These are phyloP conservation scores for Stellera chamaejasme DNA, from an alignment of 345 rosid genomes.

Conservation along the genomic window DNA sequence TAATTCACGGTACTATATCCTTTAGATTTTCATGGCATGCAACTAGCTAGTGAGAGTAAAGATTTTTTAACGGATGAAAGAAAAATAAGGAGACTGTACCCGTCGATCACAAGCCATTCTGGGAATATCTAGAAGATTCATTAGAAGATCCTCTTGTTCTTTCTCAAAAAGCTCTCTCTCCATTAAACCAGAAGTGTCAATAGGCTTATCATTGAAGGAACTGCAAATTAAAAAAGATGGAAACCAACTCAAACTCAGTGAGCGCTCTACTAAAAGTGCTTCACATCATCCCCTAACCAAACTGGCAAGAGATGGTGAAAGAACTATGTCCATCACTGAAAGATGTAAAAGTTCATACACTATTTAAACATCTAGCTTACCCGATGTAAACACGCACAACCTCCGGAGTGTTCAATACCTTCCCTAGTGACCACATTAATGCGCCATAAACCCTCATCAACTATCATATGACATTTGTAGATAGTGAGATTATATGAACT, in stretches of 20 bases:
- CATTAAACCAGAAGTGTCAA: slow-evolving; percentile 53
- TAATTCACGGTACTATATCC: not conserved
- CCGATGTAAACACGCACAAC: slow-evolving; percentile 89
- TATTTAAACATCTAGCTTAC: slow-evolving; percentile 27
- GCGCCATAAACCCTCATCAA: slow-evolving; percentile 98
- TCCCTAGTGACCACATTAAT: slow-evolving; percentile 97
- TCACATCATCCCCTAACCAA: not conserved
- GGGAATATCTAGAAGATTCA: slow-evolving; percentile 67
- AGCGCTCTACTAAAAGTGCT: not conserved
- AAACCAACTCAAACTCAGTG: not conserved
- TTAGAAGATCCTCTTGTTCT: slow-evolving; percentile 81
- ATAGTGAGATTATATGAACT: too few species aligned
- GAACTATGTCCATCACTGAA: too few species aligned
- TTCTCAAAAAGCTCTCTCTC: slow-evolving; percentile 81
- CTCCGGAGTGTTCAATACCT: slow-evolving; percentile 88
- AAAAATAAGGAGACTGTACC: slow-evolving; percentile 21
- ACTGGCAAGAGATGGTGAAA: not conserved
- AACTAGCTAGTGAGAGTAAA: too few species aligned
- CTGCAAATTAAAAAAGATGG: slow-evolving; percentile 23
- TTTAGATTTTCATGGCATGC: not conserved
- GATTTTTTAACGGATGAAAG: too few species aligned
- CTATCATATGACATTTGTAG: slow-evolving; percentile 17
- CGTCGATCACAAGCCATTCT: slow-evolving; percentile 92
- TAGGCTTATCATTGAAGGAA: slow-evolving; percentile 81
- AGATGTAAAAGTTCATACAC: not conserved